Percentiles rank a stretch among this genome's conserved stretches.
phyloP scores from a whole-genome alignment of 768 basidiomycete genomes.

The Termitomyces sp. region DNA sequence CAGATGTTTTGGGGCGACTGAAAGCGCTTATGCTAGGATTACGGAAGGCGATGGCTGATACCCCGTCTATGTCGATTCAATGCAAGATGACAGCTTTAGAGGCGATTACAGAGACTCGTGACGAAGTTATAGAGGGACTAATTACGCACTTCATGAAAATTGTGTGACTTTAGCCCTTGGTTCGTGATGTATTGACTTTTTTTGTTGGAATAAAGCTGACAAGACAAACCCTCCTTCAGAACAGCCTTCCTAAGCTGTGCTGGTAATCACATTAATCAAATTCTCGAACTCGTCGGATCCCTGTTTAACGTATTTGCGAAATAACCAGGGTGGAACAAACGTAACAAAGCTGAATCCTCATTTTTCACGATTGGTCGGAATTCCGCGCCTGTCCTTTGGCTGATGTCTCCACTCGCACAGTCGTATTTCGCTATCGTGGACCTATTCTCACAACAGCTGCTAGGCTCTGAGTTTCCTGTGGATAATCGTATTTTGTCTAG shows the following conservation, averaged over 20 bases:
- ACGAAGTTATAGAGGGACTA: slow-evolving; percentile 35
- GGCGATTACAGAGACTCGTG: slow-evolving; percentile 31
- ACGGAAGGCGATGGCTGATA: slow-evolving; percentile 29
- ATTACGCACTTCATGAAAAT: slow-evolving; percentile 30
- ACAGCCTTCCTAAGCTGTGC: neutral
- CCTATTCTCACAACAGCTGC: neutral
- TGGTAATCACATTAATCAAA: neutral
- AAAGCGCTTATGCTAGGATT: slow-evolving; percentile 36
- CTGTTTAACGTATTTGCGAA: neutral
- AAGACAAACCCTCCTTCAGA: neutral
- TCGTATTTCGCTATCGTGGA: neutral
- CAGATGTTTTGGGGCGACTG: slow-evolving; percentile 60
- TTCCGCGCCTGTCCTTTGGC: neutral
- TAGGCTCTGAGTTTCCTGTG: neutral
- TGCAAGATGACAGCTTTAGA: slow-evolving; percentile 44
- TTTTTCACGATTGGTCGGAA: neutral
- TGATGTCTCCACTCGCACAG: neutral
- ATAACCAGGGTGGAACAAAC: neutral
- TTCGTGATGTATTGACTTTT: neutral
- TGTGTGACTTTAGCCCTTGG: slow-evolving; percentile 3
- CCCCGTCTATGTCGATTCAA: slow-evolving; percentile 30
- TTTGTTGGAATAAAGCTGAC: neutral
- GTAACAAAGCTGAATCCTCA: neutral
- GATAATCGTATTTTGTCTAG: neutral
- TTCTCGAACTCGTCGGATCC: neutral